phyloP scores from a whole-genome alignment of 805 yeast species.

The Saitoella complicata region DNA sequence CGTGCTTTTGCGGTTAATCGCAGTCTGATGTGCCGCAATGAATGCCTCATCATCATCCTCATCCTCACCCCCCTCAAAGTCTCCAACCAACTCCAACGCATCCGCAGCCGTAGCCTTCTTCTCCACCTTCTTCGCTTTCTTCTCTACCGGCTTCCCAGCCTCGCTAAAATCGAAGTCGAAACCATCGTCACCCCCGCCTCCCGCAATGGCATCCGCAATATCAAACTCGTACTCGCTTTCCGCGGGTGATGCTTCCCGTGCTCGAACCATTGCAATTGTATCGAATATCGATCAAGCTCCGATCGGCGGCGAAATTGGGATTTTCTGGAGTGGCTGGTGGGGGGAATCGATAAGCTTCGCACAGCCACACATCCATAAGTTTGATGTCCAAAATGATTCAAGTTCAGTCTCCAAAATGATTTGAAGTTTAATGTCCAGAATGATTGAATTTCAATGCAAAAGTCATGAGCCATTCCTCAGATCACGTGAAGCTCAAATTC shows the following conservation, averaged over 20 bases:
- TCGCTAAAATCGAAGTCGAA: conserved; percentile 2
- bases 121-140: conserved; percentile 12
- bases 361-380: too few relatives aligned
- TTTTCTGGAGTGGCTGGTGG: too few relatives aligned
- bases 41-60: conserved; percentile 29
- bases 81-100: conserved; percentile 18
- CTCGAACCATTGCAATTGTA: too few relatives aligned
- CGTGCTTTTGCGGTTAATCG: not conserved
- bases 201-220: conserved; percentile 8
- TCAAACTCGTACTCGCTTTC: conserved; percentile 12
- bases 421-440: too few relatives aligned
- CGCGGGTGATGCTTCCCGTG: not conserved
- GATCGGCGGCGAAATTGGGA: too few relatives aligned
- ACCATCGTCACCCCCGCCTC: conserved; percentile 1
- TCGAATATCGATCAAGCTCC: too few relatives aligned
- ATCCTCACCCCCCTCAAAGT: conserved; percentile 25
- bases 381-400: too few relatives aligned
- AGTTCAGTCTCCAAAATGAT: too few relatives aligned
- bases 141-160: conserved; percentile 18
- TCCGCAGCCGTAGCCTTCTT: conserved; percentile 6
- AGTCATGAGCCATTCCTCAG: too few relatives aligned
- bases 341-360: too few relatives aligned
- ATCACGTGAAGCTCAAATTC: too few relatives aligned
- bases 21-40: conserved; percentile 10
- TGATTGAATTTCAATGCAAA: too few relatives aligned